Percentiles rank a stretch among this genome's conserved stretches.
These are phyloP conservation scores for Talaromyces sp. DNA, from an alignment of 2,329 filamentous ascomycete species.

Conservation along the genomic window DNA sequence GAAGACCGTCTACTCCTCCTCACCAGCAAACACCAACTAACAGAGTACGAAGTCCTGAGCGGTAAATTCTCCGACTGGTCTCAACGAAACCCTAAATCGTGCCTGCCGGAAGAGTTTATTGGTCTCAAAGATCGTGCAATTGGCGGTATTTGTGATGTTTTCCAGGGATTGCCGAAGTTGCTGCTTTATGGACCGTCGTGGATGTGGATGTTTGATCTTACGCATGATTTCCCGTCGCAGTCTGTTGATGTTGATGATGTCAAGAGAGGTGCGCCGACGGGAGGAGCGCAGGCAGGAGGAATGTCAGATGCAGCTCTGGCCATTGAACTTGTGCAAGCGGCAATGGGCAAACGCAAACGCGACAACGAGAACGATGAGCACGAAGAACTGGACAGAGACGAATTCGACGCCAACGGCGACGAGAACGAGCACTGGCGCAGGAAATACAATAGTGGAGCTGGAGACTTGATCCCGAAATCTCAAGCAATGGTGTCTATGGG, in stretches of 20 bases:
- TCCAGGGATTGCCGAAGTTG: constrained; percentile 57
- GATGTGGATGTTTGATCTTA: constrained; percentile 88
- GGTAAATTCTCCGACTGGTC: constrained; percentile 84
- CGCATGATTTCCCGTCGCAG: constrained; percentile 60
- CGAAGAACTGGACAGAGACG: constrained; percentile 25
- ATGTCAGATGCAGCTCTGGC: constrained; percentile 4
- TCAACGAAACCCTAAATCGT: constrained; percentile 72
- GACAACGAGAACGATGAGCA: constrained; percentile 26
- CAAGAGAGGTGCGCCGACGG: background rate
- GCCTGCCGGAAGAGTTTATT: constrained; percentile 71
- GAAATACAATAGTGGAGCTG: constrained; percentile 55
- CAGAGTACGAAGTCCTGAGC: constrained; percentile 74
- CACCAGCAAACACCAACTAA: constrained; percentile 65
- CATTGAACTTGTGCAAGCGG: background rate
- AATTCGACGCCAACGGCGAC: constrained; percentile 28
- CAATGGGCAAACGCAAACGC: constrained; percentile 43
- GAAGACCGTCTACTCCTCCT: constrained; percentile 58
- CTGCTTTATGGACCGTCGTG: constrained; percentile 88
- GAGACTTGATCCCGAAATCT: constrained; percentile 50
- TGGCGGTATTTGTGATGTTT: constrained; percentile 79
- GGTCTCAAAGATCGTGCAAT: constrained; percentile 76
- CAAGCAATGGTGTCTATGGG: constrained; percentile 47
- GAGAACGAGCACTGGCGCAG: constrained; percentile 41
- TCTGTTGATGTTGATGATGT: background rate
- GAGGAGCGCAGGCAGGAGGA: constrained; percentile 22